Conservation (phyloP, 495 filamentous ascomycete genomes). For the Penicillium argentinense region DNA sequence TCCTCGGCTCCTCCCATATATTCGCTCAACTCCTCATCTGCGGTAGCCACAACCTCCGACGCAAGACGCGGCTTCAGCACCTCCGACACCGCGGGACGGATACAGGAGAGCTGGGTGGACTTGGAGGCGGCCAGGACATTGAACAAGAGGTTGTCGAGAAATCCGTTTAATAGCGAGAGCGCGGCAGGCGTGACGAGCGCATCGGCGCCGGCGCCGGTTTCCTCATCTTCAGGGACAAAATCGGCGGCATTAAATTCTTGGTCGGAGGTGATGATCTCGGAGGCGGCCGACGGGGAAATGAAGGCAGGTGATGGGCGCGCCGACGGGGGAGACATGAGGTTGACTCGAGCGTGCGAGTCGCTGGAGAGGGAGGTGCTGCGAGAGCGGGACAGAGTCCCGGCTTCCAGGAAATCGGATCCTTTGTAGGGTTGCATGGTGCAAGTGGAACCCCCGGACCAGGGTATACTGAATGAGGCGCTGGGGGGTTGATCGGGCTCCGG, state of each 20-base stretch:
- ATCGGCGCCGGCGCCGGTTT: constrained; percentile 51
- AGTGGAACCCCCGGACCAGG: constrained; percentile 5
- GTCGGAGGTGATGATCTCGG: constrained; percentile 87
- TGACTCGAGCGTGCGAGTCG: constrained; percentile 41
- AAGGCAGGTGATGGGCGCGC: constrained; percentile 81
- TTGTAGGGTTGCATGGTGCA: constrained; percentile 34
- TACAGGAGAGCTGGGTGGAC: constrained; percentile 73
- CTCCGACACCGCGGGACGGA: constrained; percentile 82
- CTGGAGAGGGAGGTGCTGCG: constrained; percentile 48
- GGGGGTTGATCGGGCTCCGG: constrained; percentile 4
- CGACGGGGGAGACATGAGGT: constrained; percentile 61
- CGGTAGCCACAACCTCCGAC: constrained; percentile 79
- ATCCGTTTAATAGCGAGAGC: constrained; percentile 80
- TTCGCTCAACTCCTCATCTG: constrained; percentile 87
- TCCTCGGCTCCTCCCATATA: constrained; percentile 77
- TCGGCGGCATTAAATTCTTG: constrained; percentile 70
- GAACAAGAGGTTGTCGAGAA: constrained; percentile 91
- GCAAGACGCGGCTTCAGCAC: constrained; percentile 87
- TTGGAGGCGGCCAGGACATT: constrained; percentile 78
- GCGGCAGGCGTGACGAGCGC: constrained; percentile 76
- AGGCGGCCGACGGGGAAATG: constrained; percentile 85
- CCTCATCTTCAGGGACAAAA: constrained; percentile 64
- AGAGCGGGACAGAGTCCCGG: constrained; percentile 36
- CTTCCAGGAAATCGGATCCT: constrained; percentile 38
- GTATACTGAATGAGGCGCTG: constrained; percentile 6